Conservation (phyloP, 2,329 filamentous ascomycete genomes). For the Nemania sp. region DNA sequence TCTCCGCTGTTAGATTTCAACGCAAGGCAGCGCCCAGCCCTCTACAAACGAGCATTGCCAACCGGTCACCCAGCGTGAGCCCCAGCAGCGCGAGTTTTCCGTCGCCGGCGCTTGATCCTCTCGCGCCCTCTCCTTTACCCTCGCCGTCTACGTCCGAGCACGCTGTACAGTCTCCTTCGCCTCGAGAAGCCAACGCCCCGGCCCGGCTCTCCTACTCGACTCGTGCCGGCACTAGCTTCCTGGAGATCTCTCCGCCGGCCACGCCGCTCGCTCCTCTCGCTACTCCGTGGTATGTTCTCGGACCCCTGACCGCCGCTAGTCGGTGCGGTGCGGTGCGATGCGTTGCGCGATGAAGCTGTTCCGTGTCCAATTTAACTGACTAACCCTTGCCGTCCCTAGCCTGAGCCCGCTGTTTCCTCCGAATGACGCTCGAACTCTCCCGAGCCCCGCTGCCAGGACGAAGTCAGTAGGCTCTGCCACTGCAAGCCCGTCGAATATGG, state of each 20-base stretch:
- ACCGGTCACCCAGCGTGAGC: conserved; percentile 47
- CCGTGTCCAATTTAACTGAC: no score
- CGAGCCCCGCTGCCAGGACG: conserved; percentile 47
- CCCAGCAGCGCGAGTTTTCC: conserved; percentile 44
- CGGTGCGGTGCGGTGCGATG: no score
- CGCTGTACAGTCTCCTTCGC: conserved; percentile 1
- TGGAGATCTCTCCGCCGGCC: conserved; percentile 25
- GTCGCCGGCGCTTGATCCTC: conserved; percentile 34
- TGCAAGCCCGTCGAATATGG: conserved; percentile 49
- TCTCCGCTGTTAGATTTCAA: conserved; percentile 49
- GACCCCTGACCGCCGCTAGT: no score
- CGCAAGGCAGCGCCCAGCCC: conserved; percentile 55
- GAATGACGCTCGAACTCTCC: conserved; percentile 55
- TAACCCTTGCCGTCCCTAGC: conserved; percentile 31
- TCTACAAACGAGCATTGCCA: conserved; percentile 48
- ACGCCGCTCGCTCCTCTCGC: conserved; percentile 19
- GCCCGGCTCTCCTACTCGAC: conserved; percentile 6
- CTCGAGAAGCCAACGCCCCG: conserved; percentile 6
- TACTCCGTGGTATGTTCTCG: conserved; percentile 20
- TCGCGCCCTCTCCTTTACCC: conserved; percentile 34
- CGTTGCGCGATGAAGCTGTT: no score
- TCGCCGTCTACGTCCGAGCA: conserved; percentile 27
- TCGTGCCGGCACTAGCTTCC: conserved; percentile 20
- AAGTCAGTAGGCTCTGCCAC: conserved; percentile 48
- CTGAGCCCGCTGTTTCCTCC: conserved; percentile 39